Base-by-base conservation (phyloP, 148 eudicot species). In the Vaccinium myrtillus region DNA sequence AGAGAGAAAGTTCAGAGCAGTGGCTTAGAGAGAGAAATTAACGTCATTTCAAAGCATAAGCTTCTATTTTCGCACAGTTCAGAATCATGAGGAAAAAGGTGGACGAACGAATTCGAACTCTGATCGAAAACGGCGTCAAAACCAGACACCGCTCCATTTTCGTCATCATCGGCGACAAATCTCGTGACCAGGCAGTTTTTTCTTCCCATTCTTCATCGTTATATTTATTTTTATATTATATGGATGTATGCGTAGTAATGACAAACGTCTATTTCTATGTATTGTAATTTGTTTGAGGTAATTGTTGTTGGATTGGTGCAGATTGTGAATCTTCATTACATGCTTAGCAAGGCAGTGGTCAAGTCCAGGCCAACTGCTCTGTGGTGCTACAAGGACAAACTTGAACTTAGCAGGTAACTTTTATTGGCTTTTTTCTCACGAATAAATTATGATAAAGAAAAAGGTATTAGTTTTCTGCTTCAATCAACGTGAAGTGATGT, bases 101-200 rank as follows among this genome's bases (percentile, higher is more conserved):
- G 13, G 99, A 96, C 84, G 97, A 96, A 73, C 93, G 99, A 13
- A 93, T 96, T 73, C 76, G 97, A 84, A 93, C 95, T 49, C 91
- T 96, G 49, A 96, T 96, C n/a, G 97, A 96, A 61, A 96, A 96
- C 82, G 98, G 99, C 36, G 99, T 94, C 84, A 94, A 92, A 86
- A 89, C 82, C 32, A 87, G 92, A 23, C 99, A 94, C 83, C 98
- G 99, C 39, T 96, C 99, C n/a, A 77, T 96, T 81, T 91, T 96
- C 53, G 90, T 94, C 86, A 93, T 96, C 19, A 86, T 96, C 30
- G 99, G 99, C 15, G 99, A 96, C 87, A 96, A 96, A 74, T 94
- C 93, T 43, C 97, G 91, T 25, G 94, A 93, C 87, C 98, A 92
- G 94, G 98, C 77, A 83, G 75, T 56, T 59, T 49, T n/a, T 46